These are phyloP conservation scores for Daldinia vernicosa DNA, from an alignment of 495 filamentous ascomycete genomes.

Conservation along the genomic window DNA sequence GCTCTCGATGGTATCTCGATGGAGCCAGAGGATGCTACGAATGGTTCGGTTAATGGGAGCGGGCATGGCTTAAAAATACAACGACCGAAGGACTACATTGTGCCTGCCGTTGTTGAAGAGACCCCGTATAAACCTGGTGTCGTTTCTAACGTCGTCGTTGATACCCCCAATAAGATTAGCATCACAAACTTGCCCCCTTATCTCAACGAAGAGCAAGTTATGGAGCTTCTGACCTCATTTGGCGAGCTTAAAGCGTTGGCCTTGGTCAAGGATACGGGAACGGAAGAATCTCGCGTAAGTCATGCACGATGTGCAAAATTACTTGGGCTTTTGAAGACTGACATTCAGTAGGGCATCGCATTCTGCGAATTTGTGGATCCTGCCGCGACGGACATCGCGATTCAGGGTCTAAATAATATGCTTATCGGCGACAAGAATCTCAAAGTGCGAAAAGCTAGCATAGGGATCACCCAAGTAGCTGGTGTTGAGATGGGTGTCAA, in stretches of 20 bases:
- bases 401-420: conserved; percentile 93
- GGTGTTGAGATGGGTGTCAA: conserved; percentile 95
- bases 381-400: conserved; percentile 79
- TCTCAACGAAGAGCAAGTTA: conserved; percentile 89
- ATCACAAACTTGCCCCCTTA: conserved; percentile 87
- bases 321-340: conserved; percentile 15
- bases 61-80: conserved; percentile 78
- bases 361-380: conserved; percentile 95
- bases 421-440: conserved; percentile 85
- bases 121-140: conserved; percentile 78
- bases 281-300: conserved; percentile 88
- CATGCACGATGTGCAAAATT: background rate
- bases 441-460: conserved; percentile 86
- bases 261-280: conserved; percentile 84
- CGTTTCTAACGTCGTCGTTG: conserved; percentile 81
- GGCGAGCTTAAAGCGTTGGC: conserved; percentile 94
- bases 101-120: conserved; percentile 81
- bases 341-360: conserved; percentile 77
- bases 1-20: conserved; percentile 90
- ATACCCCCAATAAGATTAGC: conserved; percentile 94
- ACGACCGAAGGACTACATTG: conserved; percentile 97
- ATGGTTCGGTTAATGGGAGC: conserved; percentile 65
- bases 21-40: conserved; percentile 71
- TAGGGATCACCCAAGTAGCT: conserved; percentile 88
- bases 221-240: conserved; percentile 87